Percentiles rank a stretch among this genome's conserved stretches.
Conservation (phyloP, 805 yeast species). For the Starmerella vitae region DNA sequence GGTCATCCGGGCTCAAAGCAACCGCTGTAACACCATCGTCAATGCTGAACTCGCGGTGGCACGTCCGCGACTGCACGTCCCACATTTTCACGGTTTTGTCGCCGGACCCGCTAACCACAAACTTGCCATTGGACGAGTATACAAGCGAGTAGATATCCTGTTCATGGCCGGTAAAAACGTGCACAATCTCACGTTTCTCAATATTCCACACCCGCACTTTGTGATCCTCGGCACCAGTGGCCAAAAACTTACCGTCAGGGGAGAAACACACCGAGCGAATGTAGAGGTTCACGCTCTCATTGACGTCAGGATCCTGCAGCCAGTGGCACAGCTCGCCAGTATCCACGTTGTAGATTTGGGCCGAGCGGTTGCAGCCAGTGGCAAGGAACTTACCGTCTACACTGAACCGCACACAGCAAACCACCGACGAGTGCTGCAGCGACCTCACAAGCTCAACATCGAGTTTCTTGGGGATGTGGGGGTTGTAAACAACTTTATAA, state of each 20-base stretch:
- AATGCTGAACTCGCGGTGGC: slow-evolving; percentile 73
- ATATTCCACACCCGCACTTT: slow-evolving; percentile 91
- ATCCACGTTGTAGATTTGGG: slow-evolving; percentile 85
- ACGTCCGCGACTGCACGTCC: slow-evolving; percentile 84
- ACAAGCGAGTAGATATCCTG: slow-evolving; percentile 95
- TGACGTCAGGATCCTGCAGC: slow-evolving; percentile 66
- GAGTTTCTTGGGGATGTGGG: slow-evolving; percentile 57
- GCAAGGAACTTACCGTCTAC: slow-evolving; percentile 86
- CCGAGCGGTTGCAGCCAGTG: slow-evolving; percentile 91
- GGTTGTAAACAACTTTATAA: slow-evolving; percentile 81
- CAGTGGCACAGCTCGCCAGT: slow-evolving; percentile 83
- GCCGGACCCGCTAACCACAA: slow-evolving; percentile 89
- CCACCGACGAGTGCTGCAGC: slow-evolving; percentile 85
- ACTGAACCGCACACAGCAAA: slow-evolving; percentile 89
- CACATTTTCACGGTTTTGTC: slow-evolving; percentile 93
- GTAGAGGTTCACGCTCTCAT: slow-evolving; percentile 68
- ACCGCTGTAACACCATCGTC: slow-evolving; percentile 98
- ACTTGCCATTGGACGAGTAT: slow-evolving; percentile 86
- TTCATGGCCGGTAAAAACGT: slow-evolving; percentile 77
- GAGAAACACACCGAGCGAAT: slow-evolving; percentile 93
- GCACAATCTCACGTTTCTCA: slow-evolving; percentile 69
- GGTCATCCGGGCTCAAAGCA: slow-evolving; percentile 91
- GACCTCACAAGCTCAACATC: slow-evolving; percentile 85
- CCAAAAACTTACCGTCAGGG: slow-evolving; percentile 85
- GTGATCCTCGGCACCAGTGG: slow-evolving; percentile 75